These are phyloP conservation scores for Senecio squalidus DNA, from an alignment of 140 eudicot genomes.

Conservation along the genomic window DNA sequence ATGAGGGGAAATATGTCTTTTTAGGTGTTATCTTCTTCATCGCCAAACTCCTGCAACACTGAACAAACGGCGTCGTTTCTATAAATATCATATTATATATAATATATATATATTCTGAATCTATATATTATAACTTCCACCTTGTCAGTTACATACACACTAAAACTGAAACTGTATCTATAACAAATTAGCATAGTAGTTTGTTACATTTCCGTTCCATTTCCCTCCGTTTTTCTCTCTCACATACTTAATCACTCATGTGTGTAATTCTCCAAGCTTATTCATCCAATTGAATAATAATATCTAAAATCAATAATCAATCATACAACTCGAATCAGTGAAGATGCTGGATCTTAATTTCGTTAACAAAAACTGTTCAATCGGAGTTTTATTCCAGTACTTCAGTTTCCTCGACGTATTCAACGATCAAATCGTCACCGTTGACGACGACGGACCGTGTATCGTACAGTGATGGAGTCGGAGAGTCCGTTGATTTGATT, in stretches of 20 bases:
- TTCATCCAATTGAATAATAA: background rate
- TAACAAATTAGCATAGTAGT: background rate
- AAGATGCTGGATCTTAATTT: conserved; percentile 3
- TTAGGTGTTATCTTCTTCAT: conserved; percentile 24
- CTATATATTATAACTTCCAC: conserved; percentile 3
- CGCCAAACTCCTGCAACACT: conserved; percentile 14
- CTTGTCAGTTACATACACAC: conserved; percentile 6
- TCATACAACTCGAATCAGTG: background rate
- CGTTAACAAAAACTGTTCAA: conserved; percentile 3
- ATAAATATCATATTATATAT: too few species aligned
- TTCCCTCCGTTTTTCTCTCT: conserved; percentile 1
- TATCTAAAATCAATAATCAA: too few species aligned
- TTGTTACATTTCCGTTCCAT: background rate
- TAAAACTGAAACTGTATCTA: background rate
- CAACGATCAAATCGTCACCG: too few species aligned
- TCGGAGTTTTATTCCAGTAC: conserved; percentile 34
- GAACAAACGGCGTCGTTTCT: conserved; percentile 26
- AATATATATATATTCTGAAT: too few species aligned
- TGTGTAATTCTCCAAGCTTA: background rate
- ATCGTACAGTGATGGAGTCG: background rate
- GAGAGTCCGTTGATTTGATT: conserved; percentile 21
- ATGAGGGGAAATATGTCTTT: too few species aligned
- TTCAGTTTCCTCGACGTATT: conserved; percentile 38
- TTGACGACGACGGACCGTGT: conserved; percentile 5
- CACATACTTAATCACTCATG: background rate